Conservation (phyloP, 225 moss, liverwort and hornwort genomes). For the Bryoerythrophyllum caledonicum region DNA sequence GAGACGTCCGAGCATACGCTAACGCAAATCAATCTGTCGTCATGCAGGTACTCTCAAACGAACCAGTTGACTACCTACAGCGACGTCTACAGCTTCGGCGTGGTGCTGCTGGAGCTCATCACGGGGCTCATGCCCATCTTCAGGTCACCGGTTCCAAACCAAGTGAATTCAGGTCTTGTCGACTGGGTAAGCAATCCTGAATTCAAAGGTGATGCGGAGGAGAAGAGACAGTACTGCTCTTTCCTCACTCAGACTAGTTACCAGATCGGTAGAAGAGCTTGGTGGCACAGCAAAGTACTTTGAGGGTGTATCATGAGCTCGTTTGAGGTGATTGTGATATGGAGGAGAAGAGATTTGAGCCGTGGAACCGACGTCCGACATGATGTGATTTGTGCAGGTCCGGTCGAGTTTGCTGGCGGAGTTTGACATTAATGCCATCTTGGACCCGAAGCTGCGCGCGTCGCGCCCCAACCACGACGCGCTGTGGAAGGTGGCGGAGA, state of each 20-base stretch:
- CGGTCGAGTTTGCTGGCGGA: slow-evolving; percentile 26
- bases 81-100: slow-evolving; percentile 54
- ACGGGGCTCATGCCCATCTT: slow-evolving; percentile 33
- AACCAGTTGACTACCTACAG: slow-evolving; percentile 35
- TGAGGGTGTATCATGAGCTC: no score
- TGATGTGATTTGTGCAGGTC: slow-evolving; percentile 27
- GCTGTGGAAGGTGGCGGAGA: slow-evolving; percentile 55
- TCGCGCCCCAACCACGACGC: slow-evolving; percentile 19
- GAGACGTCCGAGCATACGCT: neutral
- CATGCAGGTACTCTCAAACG: slow-evolving; percentile 13
- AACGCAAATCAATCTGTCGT: neutral
- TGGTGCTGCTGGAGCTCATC: slow-evolving; percentile 50
- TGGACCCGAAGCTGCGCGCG: slow-evolving; percentile 37
- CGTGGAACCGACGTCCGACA: neutral
- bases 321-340: no score
- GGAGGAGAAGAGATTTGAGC: slow-evolving; percentile 19
- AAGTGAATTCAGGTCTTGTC: slow-evolving; percentile 29
- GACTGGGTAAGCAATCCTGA: slow-evolving; percentile 30
- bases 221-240: no score
- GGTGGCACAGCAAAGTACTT: no score
- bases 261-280: no score
- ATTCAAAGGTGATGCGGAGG: no score
- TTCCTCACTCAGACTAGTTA: no score
- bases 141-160: neutral
- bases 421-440: slow-evolving; percentile 34